Conservation (phyloP, 257 asterid species). For the Nicotiana noctiflora region DNA sequence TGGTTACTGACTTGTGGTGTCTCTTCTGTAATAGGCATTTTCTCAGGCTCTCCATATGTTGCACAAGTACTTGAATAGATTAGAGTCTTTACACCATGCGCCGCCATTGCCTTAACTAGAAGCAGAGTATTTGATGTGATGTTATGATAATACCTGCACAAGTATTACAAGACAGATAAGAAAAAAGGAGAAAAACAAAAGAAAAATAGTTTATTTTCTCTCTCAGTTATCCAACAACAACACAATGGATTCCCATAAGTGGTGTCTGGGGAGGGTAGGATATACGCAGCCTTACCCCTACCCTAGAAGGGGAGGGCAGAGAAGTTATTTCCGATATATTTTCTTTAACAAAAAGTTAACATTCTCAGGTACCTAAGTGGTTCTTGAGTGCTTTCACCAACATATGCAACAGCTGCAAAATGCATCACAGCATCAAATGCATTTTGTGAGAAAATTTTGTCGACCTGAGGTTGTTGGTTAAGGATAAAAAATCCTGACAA, state of each 20-base stretch:
- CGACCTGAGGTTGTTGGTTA: constrained; percentile 34
- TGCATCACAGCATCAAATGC: constrained; percentile 97
- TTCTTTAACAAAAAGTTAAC: background rate
- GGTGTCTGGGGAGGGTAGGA: no score
- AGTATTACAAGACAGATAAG: background rate
- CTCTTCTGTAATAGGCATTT: constrained; percentile 79
- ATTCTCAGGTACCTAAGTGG: constrained; percentile 52
- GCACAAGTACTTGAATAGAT: constrained; percentile 95
- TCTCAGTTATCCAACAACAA: no score
- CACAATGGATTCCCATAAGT: no score
- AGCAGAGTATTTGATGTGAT: constrained; percentile 79
- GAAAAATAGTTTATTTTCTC: no score
- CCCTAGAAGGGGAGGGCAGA: no score
- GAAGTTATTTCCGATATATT: no score
- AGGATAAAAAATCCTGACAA: constrained; percentile 5
- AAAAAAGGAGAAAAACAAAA: background rate
- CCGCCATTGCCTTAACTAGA: constrained; percentile 78
- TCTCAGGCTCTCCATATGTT: constrained; percentile 90
- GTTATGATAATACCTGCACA: constrained; percentile 78
- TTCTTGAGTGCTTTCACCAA: constrained; percentile 88
- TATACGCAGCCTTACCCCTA: no score
- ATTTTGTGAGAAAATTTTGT: constrained; percentile 56
- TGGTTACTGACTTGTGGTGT: constrained; percentile 69
- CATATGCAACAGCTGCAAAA: constrained; percentile 97
- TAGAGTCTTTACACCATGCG: constrained; percentile 53